Evolutionary conservation across 78 protist species (phyloP).

Genomic region (Bodo saltans): DNA sequence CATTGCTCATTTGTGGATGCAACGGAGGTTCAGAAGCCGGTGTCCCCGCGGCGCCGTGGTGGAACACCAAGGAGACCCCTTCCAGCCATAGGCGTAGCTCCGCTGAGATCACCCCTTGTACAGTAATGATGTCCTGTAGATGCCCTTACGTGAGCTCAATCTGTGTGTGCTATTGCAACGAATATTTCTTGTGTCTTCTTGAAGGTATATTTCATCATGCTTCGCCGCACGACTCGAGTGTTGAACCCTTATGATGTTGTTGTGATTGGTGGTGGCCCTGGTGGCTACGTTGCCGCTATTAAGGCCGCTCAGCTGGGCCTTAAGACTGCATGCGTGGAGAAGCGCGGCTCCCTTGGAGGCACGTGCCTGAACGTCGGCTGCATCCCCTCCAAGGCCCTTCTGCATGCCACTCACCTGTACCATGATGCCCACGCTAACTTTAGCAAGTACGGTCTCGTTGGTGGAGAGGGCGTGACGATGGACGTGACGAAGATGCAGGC

Average conservation of each 20-base stretch:
- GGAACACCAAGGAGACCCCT: too few species aligned
- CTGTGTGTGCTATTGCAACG: too few species aligned
- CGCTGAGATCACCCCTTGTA: too few species aligned
- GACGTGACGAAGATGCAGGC: constrained; percentile 70
- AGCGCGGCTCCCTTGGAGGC: constrained; percentile 90
- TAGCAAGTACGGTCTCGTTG: constrained; percentile 60
- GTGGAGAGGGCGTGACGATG: constrained; percentile 45
- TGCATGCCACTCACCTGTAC: constrained; percentile 91
- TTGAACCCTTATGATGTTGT: constrained; percentile 70
- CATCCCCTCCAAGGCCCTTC: constrained; percentile 98
- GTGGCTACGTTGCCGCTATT: constrained; percentile 99
- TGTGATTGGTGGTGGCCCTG: constrained; percentile 99
- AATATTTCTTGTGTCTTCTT: too few species aligned
- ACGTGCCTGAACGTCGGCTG: constrained; percentile 99
- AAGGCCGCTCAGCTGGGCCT: constrained; percentile 98
- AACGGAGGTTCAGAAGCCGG: too few species aligned
- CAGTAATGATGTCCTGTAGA: too few species aligned
- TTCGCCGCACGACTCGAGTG: neutral
- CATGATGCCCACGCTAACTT: constrained; percentile 67
- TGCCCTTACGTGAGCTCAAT: too few species aligned
- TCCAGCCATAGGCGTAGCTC: too few species aligned
- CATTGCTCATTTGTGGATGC: too few species aligned
- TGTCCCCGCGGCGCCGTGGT: too few species aligned
- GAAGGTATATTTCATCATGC: too few species aligned
- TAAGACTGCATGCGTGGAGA: constrained; percentile 86